A percentile compares a stretch with the other conserved stretches of the same genome.
Evolutionary conservation across 805 yeast genomes (phyloP).

Genomic region (Diddensiella transvaalensis): DNA sequence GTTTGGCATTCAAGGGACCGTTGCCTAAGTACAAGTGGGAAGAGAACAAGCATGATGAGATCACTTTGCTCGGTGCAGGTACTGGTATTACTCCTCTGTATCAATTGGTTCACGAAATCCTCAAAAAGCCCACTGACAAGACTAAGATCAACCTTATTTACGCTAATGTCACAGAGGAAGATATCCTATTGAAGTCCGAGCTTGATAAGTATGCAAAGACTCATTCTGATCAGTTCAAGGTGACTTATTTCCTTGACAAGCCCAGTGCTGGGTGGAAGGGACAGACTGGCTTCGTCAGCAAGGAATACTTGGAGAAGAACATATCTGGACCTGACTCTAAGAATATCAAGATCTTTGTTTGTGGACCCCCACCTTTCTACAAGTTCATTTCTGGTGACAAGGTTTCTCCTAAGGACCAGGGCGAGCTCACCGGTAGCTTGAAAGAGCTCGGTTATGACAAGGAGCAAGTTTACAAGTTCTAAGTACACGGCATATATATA

Average conservation of each 20-base stretch:
- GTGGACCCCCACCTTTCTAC: slow-evolving; percentile 95
- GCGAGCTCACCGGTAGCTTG: slow-evolving; percentile 85
- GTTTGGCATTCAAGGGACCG: slow-evolving; percentile 91
- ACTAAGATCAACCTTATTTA: slow-evolving; percentile 81
- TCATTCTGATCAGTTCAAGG: slow-evolving; percentile 73
- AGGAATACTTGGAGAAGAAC: slow-evolving; percentile 61
- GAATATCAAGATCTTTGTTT: slow-evolving; percentile 73
- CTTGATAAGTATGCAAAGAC: slow-evolving; percentile 63
- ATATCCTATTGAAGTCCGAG: slow-evolving; percentile 75
- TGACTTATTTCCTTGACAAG: slow-evolving; percentile 78
- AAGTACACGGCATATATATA: not conserved
- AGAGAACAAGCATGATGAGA: slow-evolving; percentile 75
- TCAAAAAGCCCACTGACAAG: slow-evolving; percentile 78
- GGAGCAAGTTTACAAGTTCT: slow-evolving; percentile 87
- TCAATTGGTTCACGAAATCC: slow-evolving; percentile 76
- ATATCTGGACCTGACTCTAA: slow-evolving; percentile 63
- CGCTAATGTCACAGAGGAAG: slow-evolving; percentile 75
- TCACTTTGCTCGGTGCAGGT: slow-evolving; percentile 91
- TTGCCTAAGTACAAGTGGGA: slow-evolving; percentile 86
- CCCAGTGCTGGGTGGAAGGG: slow-evolving; percentile 49
- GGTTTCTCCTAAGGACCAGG: slow-evolving; percentile 86
- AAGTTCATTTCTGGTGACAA: slow-evolving; percentile 83
- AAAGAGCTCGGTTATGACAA: slow-evolving; percentile 83
- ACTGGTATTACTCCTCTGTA: slow-evolving; percentile 94
- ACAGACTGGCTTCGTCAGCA: slow-evolving; percentile 69